Conservation (phyloP, 73 alveolate genomes). For the Tetrahymena thermophila region DNA sequence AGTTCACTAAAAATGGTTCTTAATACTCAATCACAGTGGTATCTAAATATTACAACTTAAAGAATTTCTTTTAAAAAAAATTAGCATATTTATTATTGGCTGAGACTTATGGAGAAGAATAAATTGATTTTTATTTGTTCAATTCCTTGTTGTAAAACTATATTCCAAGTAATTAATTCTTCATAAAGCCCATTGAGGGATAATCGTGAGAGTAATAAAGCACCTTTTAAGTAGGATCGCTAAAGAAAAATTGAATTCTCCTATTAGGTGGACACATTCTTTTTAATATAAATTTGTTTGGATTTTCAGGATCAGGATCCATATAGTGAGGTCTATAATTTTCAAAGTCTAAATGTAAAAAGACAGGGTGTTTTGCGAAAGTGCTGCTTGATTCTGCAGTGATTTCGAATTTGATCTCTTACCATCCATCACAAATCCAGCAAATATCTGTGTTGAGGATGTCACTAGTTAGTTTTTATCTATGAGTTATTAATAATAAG, state of each 20-base stretch:
- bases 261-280: constrained; percentile 41
- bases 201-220: constrained; percentile 6
- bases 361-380: constrained; percentile 26
- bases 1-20: constrained; percentile 22
- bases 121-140: not conserved
- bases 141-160: constrained; percentile 25
- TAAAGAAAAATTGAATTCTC: constrained; percentile 15
- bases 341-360: constrained; percentile 39
- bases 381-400: constrained; percentile 8
- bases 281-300: not conserved
- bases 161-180: constrained; percentile 11
- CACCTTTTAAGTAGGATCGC: constrained; percentile 27
- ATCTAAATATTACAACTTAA: constrained; percentile 13
- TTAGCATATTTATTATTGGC: not conserved
- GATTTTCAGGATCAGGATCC: constrained; percentile 7
- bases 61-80: not conserved
- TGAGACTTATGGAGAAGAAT: not conserved
- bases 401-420: constrained; percentile 24
- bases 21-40: constrained; percentile 18
- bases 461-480: constrained; percentile 2
- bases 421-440: constrained; percentile 47
- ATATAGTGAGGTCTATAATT: constrained; percentile 26
- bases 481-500: not conserved
- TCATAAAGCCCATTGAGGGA: not conserved
- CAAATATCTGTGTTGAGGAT: constrained; percentile 23